phyloP scores from a whole-genome alignment of 768 basidiomycete genomes.

The Chiua virens region DNA sequence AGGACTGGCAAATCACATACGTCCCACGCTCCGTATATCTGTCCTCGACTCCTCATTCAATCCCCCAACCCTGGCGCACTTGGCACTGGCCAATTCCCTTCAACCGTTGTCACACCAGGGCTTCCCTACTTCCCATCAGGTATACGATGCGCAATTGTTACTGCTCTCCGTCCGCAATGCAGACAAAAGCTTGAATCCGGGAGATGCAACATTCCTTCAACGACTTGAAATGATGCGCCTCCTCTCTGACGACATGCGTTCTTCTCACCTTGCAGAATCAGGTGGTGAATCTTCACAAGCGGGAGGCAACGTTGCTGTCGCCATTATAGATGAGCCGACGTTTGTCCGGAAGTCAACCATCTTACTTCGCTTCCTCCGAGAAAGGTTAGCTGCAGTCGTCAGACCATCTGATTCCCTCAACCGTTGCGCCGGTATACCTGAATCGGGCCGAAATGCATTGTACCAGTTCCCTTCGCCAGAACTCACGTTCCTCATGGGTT shows the following conservation, averaged over 20 bases:
- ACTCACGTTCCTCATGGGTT: constrained; percentile 74
- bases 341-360: constrained; percentile 79
- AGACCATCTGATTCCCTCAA: background rate
- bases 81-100: constrained; percentile 61
- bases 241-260: constrained; percentile 50
- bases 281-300: constrained; percentile 3
- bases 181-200: constrained; percentile 71
- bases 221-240: constrained; percentile 85
- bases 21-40: constrained; percentile 49
- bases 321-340: constrained; percentile 81
- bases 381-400: constrained; percentile 15
- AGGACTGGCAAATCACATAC: background rate
- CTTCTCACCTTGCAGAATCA: background rate
- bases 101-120: constrained; percentile 19
- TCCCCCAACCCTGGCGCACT: constrained; percentile 85
- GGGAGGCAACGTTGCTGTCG: constrained; percentile 64
- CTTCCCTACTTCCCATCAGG: background rate
- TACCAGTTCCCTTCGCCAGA: constrained; percentile 30
- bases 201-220: constrained; percentile 74
- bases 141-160: constrained; percentile 73
- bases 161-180: constrained; percentile 85
- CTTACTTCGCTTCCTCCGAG: constrained; percentile 52
- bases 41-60: constrained; percentile 94
- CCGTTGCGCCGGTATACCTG: background rate
- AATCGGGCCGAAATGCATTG: constrained; percentile 5